These are phyloP conservation scores for Arthrobotrys iridis DNA, from an alignment of 2,329 filamentous ascomycete species.

Conservation along the genomic window DNA sequence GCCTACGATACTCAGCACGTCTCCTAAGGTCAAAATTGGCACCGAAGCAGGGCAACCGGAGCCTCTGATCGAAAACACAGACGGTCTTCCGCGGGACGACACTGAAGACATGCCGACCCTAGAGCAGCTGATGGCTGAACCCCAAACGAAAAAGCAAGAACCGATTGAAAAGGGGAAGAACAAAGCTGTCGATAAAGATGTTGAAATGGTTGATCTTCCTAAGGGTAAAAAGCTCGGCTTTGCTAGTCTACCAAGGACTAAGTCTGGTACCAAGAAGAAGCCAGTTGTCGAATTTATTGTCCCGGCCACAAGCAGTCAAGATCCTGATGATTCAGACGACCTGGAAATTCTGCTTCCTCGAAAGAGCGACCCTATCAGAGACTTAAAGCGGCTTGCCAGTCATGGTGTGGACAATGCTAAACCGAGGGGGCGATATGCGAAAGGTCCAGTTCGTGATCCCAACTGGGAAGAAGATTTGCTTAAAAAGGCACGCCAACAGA, in stretches of 20 bases:
- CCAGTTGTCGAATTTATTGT: background rate
- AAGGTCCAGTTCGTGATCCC: slow-evolving; percentile 70
- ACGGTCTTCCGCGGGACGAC: background rate
- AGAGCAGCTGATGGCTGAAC: slow-evolving; percentile 35
- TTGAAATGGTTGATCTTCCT: slow-evolving; percentile 34
- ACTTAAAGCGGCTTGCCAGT: slow-evolving; percentile 22
- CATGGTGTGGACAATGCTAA: background rate
- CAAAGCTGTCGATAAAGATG: slow-evolving; percentile 46
- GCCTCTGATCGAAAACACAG: background rate
- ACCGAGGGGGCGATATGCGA: slow-evolving; percentile 57
- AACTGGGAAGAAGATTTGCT: slow-evolving; percentile 76
- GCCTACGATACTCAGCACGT: slow-evolving; percentile 21
- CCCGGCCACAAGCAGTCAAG: background rate
- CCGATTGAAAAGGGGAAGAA: slow-evolving; percentile 53
- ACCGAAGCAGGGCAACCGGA: background rate
- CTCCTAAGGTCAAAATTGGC: background rate
- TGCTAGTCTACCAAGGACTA: slow-evolving; percentile 19
- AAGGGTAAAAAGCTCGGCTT: slow-evolving; percentile 34
- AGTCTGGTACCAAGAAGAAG: background rate
- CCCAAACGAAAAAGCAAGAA: slow-evolving; percentile 27
- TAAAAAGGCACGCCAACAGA: slow-evolving; percentile 80
- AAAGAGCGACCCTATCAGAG: slow-evolving; percentile 41
- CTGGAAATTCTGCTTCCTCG: slow-evolving; percentile 60
- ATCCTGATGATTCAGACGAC: slow-evolving; percentile 56
- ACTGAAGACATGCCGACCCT: slow-evolving; percentile 27